Base-by-base conservation (phyloP, 2,329 filamentous ascomycete genomes). In the Epichloe hybrida region DNA sequence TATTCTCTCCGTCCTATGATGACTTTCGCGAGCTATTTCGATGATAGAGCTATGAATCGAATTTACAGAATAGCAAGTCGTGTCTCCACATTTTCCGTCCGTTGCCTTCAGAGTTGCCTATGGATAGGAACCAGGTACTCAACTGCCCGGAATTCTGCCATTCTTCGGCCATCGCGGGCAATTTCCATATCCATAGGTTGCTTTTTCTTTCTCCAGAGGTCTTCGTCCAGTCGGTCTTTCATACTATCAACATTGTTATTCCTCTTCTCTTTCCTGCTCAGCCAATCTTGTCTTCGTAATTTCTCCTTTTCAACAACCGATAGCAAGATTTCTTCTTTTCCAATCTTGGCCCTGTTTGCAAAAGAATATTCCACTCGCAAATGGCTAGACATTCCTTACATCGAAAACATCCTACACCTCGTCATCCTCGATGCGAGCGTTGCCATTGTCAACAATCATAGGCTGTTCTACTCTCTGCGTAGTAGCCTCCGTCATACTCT, bases 401-500 rank as follows among this genome's bases (percentile, higher is more conserved):
- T 27, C 12, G 12, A n/a, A 13, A 17, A 5, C 7, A 31, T 12
- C 13, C 36, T 41, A 52, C 47, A 52, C 21, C 20, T 52, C 48
- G 23, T 21, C 38, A n/a, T 50, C 48, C 8, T 50, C 48, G n/a
- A 12, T 44, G 15, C 31, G 31, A n/a, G 39, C 46, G 21, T 46
- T 31, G 9, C 21, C 43, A 4, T 31, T 27, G 34, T 35, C 44
- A 13, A 40, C 53, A 15, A 50, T 48, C 34, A 48, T 12, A 3
- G 35, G 17, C 35, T 43, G 47, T 23, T 48, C 44, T 35, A 17
- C 40, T 37, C 42, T 56, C 57, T 42, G 53, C 50, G 11, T 57
- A 6, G 35, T 8, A 46, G 38, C 56, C 58, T 23, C 53, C 52
- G 35, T 59, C 59, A 62, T 57, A 41, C 9, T 44, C 43, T 49